Base-by-base conservation (phyloP, 768 basidiomycete species). In the Cantharellus cinnabarinus region DNA sequence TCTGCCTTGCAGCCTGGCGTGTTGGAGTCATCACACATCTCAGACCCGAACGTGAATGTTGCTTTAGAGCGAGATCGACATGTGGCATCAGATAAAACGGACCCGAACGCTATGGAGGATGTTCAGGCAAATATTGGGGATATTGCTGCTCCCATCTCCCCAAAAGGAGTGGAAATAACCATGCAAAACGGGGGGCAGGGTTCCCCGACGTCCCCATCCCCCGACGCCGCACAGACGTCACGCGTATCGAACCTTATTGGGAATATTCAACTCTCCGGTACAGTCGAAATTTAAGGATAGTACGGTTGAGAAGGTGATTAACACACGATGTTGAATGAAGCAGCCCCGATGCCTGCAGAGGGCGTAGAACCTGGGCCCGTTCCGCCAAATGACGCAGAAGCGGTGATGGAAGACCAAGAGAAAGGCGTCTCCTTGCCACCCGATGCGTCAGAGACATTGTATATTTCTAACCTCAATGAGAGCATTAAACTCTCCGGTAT, bases 241-340 rank as follows among this genome's bases (percentile, higher is more conserved):
- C 95, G 94, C 68, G 85, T 97, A 66, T 89, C 94, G 72, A 97
- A 97, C 71, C 71, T 97, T 64, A 95, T 94, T 68, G 91, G 95
- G 73, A 89, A 86, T 74, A 83, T 91, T 62, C 87, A 88, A 70
- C 75, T 87, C 10, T 58, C 62, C 39, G 56, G 65, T 66, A n/a
- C 4, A 29, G 3, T 29, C 20, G 20, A 29, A 29, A 29, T 10
- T 48, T 10, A 48, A 10, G 44, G 44, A 48, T 48, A 48, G 44
- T 48, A 10, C 44, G 44, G 29, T 10, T 48, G 44, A 29, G 29
- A 48, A 48, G 29, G 20, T 29, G 20, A 29, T 29, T 29, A 29
- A 29, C 20, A 29, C 20, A 29, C 20, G 20, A 29, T 29, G 20
- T 29, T 29, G 20, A 29, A 29, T 29, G 20, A 29, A 29, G 20